Conservation (phyloP, 371 early-diverging fungal genomes). For the Mortierella sp. region DNA sequence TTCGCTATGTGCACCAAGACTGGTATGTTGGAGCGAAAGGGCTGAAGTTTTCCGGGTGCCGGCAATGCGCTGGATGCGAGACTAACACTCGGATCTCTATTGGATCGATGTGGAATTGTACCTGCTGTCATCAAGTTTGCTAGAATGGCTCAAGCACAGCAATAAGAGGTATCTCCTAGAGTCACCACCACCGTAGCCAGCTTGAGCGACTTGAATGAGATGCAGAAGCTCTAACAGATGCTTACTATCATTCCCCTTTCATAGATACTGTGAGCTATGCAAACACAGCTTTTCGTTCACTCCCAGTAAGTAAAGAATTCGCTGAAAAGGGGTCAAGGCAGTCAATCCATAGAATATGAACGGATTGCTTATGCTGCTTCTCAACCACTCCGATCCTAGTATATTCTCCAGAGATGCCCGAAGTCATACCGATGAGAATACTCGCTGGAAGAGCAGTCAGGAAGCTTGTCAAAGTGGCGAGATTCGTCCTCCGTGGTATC, state of each 20-base stretch:
- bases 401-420: constrained; percentile 82
- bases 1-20: constrained; percentile 89
- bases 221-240: no score
- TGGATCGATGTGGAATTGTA: no score
- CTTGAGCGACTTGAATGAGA: no score
- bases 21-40: constrained; percentile 63
- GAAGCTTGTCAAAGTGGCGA: constrained; percentile 49
- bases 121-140: constrained; percentile 61
- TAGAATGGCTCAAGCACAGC: constrained; percentile 90
- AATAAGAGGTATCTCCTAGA: constrained; percentile 68
- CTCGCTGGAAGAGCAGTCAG: constrained; percentile 60
- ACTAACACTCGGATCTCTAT: no score
- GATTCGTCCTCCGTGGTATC: constrained; percentile 52
- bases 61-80: no score
- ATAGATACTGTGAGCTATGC: constrained; percentile 91
- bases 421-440: constrained; percentile 65
- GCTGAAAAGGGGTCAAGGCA: no score
- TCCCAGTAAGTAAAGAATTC: constrained; percentile 67
- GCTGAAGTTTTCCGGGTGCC: background rate
- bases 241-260: no score
- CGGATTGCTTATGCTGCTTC: no score
- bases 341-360: no score
- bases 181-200: background rate
- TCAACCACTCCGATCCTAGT: no score
- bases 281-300: constrained; percentile 86